Percentiles rank a stretch among this genome's conserved stretches.
These are phyloP conservation scores for Mycosphaerella sp. DNA, from an alignment of 2,329 filamentous ascomycete genomes.

Conservation along the genomic window DNA sequence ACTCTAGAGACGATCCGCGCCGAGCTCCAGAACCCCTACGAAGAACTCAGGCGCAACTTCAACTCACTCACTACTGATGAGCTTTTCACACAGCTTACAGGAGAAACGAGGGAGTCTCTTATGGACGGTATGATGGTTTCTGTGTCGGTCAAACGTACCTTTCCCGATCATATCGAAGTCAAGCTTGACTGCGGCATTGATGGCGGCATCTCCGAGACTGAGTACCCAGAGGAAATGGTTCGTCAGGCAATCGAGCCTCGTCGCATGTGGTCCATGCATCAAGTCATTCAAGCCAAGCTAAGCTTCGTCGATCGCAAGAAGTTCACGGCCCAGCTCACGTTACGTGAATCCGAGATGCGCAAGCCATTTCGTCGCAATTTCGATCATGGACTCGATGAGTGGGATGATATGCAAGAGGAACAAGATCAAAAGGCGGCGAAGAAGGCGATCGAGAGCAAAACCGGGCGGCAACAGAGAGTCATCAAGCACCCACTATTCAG, in stretches of 20 bases:
- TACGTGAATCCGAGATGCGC: slow-evolving; percentile 74
- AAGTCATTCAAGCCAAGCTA: slow-evolving; percentile 84
- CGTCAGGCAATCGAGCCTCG: slow-evolving; percentile 44
- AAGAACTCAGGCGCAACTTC: slow-evolving; percentile 83
- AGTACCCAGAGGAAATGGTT: slow-evolving; percentile 67
- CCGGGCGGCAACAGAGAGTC: slow-evolving; percentile 82
- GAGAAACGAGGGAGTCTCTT: slow-evolving; percentile 79
- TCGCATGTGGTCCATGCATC: slow-evolving; percentile 68
- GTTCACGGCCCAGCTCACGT: slow-evolving; percentile 74
- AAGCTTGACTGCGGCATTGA: slow-evolving; percentile 93
- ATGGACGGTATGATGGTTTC: slow-evolving; percentile 88
- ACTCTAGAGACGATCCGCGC: slow-evolving; percentile 94
- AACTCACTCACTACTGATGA: slow-evolving; percentile 64
- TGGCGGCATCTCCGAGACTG: slow-evolving; percentile 74
- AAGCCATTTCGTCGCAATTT: slow-evolving; percentile 63
- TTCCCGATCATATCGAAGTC: slow-evolving; percentile 87
- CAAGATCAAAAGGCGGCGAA: slow-evolving; percentile 71
- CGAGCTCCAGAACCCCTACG: slow-evolving; percentile 86
- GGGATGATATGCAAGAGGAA: slow-evolving; percentile 61
- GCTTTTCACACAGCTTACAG: slow-evolving; percentile 93
- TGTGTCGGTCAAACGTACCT: slow-evolving; percentile 79
- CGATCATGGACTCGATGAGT: slow-evolving; percentile 64
- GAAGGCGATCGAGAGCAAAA: slow-evolving; percentile 74
- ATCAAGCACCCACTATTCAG: slow-evolving; percentile 98
- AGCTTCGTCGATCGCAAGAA: slow-evolving; percentile 80